Conservation (phyloP, 2,329 filamentous ascomycete genomes). For the Botrytis squamosa region DNA sequence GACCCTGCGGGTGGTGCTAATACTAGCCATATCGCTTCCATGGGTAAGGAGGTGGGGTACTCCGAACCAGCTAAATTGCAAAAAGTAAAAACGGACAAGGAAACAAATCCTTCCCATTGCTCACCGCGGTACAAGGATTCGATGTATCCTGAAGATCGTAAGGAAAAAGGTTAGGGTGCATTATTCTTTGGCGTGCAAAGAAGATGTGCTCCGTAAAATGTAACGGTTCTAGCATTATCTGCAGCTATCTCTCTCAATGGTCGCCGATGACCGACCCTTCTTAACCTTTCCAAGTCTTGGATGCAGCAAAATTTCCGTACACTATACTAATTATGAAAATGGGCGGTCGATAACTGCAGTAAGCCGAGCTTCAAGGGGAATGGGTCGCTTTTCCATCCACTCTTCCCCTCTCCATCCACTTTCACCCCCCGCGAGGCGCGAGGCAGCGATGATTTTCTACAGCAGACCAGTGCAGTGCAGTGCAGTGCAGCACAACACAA, state of each 20-base stretch:
- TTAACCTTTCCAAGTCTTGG: constrained; percentile 1
- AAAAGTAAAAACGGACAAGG: constrained; percentile 4
- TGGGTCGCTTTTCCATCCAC: neutral
- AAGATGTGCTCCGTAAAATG: neutral
- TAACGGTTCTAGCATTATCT: neutral
- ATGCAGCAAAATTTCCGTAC: constrained; percentile 7
- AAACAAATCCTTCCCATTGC: constrained; percentile 8
- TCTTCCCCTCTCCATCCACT: neutral
- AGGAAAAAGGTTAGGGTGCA: neutral
- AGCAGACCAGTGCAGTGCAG: neutral
- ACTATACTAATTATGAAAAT: neutral
- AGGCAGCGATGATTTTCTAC: constrained; percentile 13
- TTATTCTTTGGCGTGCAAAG: neutral
- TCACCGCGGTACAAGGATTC: constrained; percentile 14
- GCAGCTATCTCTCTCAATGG: neutral
- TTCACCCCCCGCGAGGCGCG: constrained; percentile 2
- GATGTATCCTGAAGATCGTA: constrained; percentile 19
- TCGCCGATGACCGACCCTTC: constrained; percentile 15
- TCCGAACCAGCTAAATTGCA: constrained; percentile 14
- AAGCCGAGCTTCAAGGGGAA: neutral
- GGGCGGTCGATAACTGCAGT: neutral
- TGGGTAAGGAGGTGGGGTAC: constrained; percentile 14
- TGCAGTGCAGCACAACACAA: neutral
- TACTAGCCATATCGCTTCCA: neutral
- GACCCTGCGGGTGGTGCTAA: neutral